Evolutionary conservation across 106 monocot genomes (phyloP), one percentile per base, ranked within the genome.

Genomic region (Chionographis japonica): DNA sequence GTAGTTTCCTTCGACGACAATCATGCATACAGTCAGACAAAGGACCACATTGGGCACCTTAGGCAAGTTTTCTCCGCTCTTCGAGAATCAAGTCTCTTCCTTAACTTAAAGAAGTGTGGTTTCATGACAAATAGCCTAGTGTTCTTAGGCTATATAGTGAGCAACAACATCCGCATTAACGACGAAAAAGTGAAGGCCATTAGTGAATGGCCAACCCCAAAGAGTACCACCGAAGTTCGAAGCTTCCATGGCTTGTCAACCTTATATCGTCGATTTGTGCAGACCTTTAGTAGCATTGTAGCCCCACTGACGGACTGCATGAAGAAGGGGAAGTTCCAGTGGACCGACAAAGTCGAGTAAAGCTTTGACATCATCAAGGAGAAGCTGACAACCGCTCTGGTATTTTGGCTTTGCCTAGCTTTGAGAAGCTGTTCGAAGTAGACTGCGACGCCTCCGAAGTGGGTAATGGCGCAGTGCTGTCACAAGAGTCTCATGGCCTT

Each of bases 1-100:
- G 64, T 64, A 5, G 61, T 39, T 27, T 64, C 16, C n/a, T 64
- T 64, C n/a, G 46, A 64, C 4, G 63, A 19, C 0, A 43, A n/a
- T 7, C 64, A 18, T 8, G 41, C 46, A 3, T 64, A n/a, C 42
- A 18, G 40, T 2, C 64, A 4, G 4, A 38, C 15, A 1, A 27
- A 61, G 10, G 35, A 36, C 4, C 61, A 61, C 36, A 10, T 61
- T 1, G 27, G 37, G 27, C 61, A 61, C 35, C 6, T 61, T 4
- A 36, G 61, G 8, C 4, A 37, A 15, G 35, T 37, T 27, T 38
- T 61, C 27, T 36, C 36, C 13, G 11, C 8, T 4, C 13, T 61
- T 0, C 61, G 27, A 61, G 19, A 61, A 38, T 4, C 15, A 4
- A 18, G 13, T 0, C 61, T 61, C 15, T 61, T 36, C 61, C 61